These are phyloP conservation scores for Aciculosporium take DNA, from an alignment of 2,329 filamentous ascomycete genomes.

Conservation along the genomic window DNA sequence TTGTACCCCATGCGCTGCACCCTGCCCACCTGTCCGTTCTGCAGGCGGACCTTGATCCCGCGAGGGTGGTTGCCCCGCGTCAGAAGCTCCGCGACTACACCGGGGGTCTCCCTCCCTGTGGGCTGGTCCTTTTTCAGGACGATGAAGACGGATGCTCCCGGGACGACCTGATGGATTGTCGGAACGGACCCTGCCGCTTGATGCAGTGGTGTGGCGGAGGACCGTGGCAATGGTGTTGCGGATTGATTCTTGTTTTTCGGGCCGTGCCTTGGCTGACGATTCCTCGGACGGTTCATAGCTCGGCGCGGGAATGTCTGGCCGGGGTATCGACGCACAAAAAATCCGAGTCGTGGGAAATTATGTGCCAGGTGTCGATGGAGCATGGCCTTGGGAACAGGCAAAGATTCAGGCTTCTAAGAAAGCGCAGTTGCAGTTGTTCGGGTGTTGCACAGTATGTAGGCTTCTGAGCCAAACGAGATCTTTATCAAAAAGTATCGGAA, in stretches of 20 bases:
- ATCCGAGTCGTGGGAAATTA: not conserved
- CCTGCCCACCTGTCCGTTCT: slow-evolving; percentile 56
- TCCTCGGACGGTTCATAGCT: slow-evolving; percentile 20
- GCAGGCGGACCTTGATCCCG: slow-evolving; percentile 64
- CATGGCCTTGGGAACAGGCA: not conserved
- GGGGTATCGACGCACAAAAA: not conserved
- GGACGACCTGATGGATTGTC: slow-evolving; percentile 35
- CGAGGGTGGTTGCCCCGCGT: slow-evolving; percentile 62
- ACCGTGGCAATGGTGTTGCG: slow-evolving; percentile 7
- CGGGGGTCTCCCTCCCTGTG: slow-evolving; percentile 56
- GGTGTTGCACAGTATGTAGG: too few relatives aligned
- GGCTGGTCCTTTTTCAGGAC: slow-evolving; percentile 64
- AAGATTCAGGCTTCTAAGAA: too few relatives aligned
- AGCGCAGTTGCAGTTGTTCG: too few relatives aligned
- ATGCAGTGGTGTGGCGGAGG: slow-evolving; percentile 18
- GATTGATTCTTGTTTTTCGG: not conserved
- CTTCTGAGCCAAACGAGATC: too few relatives aligned
- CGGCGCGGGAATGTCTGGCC: slow-evolving; percentile 19
- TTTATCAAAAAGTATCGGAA: too few relatives aligned
- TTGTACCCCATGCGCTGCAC: slow-evolving; percentile 47
- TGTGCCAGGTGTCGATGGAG: not conserved
- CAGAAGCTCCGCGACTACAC: slow-evolving; percentile 51
- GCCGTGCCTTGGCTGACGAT: slow-evolving; percentile 16
- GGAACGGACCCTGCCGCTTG: slow-evolving; percentile 29
- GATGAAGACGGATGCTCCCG: slow-evolving; percentile 54